These are phyloP conservation scores for Aspergillus puulaauensis DNA, from an alignment of 2,329 filamentous ascomycete genomes.

Conservation along the genomic window DNA sequence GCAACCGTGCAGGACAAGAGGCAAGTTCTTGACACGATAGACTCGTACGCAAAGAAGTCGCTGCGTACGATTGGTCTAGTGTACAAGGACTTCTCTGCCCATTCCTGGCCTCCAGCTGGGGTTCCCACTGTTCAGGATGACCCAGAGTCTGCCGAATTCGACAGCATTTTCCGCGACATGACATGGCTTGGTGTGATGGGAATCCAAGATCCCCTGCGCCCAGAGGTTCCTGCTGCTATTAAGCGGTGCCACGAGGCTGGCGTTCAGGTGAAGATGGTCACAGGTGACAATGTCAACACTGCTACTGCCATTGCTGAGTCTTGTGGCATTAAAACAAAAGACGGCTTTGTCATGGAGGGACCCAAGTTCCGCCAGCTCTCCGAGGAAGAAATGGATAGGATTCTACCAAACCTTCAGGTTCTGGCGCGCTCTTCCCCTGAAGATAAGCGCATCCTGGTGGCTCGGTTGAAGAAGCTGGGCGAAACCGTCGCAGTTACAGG, in stretches of 20 bases:
- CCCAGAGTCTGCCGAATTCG: conserved; percentile 62
- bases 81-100: conserved; percentile 64
- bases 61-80: conserved; percentile 73
- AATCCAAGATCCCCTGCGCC: conserved; percentile 71
- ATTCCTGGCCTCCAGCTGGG: conserved; percentile 63
- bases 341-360: conserved; percentile 67
- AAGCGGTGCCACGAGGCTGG: conserved; percentile 66
- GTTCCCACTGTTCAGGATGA: conserved; percentile 61
- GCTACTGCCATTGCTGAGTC: conserved; percentile 71
- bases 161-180: conserved; percentile 70
- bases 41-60: conserved; percentile 53
- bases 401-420: conserved; percentile 61
- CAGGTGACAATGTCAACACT: conserved; percentile 69
- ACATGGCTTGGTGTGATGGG: conserved; percentile 70
- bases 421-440: conserved; percentile 66
- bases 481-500: conserved; percentile 65
- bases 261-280: conserved; percentile 72
- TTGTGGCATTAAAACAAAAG: conserved; percentile 65
- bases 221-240: conserved; percentile 67
- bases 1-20: conserved; percentile 26
- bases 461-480: conserved; percentile 60
- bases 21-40: conserved; percentile 35
- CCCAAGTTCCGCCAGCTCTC: conserved; percentile 64
- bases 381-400: conserved; percentile 58
- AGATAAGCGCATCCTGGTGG: conserved; percentile 65